Evolutionary conservation across 805 yeast species (phyloP), one percentile per base, ranked within the genome.

Genomic region (Metschnikowia amazonensis): DNA sequence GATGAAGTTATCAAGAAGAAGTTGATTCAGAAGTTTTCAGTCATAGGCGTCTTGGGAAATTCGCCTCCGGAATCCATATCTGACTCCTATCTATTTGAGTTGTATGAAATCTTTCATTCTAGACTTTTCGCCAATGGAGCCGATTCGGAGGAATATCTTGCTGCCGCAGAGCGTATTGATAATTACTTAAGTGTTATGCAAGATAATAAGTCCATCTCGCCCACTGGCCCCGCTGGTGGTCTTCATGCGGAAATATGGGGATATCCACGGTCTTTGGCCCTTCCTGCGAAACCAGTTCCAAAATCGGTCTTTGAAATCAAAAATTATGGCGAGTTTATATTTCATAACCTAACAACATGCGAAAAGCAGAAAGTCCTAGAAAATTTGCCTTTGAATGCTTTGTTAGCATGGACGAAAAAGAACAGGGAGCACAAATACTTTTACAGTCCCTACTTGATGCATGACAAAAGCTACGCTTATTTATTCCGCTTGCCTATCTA

Each of bases 31-130:
- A 69, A 69, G 47, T 55, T 71, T 37, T 58, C 67, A 0, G 61
- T 66, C 7, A 32, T 66, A 18, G 75, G 75, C 1, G 60, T 63
- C 0, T 55, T 70, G 43, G 75, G 75, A 5, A 49, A 57, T 11
- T 52, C 52, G 25, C 74, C 72, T 8, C 60, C 56, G 54, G 59
- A 59, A 21, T 43, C 47, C n/a, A 38, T 54, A 16, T 51, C 60
- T 20, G 67, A 66, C 36, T 60, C 60, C 2, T 62, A 67, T 27
- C 46, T 67, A 5, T 58, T 49, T 37, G 70, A 67, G 43, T 49
- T 68, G 28, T 69, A 54, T 50, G 58, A 55, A 17, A 59, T 57
- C 7, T 70, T 68, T 53, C 64, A 65, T 43, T 48, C 58, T 21
- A 55, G 69, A 44, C 49, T 70, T 17, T 17, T 33, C 9, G 31